phyloP scores from a whole-genome alignment of 1,284 basidiomycete genomes.

The Pseudozyma sp. region DNA sequence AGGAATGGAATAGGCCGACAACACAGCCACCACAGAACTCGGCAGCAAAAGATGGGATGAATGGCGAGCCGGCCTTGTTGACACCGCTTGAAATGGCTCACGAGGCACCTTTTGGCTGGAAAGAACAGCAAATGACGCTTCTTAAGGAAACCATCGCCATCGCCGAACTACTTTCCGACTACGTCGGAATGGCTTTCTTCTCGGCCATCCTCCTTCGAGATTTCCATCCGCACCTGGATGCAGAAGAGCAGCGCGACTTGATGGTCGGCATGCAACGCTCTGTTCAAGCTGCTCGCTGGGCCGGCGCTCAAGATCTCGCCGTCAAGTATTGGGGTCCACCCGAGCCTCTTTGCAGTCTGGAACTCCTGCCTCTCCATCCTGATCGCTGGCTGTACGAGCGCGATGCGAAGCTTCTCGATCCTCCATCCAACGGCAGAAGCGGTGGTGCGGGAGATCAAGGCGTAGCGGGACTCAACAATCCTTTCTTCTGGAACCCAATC shows the following conservation, averaged over 20 bases:
- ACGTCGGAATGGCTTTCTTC: constrained; percentile 64
- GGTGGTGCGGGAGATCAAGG: constrained; percentile 15
- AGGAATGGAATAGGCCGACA: constrained; percentile 27
- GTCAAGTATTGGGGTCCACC: constrained; percentile 70
- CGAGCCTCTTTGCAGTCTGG: constrained; percentile 81
- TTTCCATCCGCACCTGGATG: constrained; percentile 35
- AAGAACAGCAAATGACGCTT: constrained; percentile 88
- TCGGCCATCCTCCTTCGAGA: constrained; percentile 50
- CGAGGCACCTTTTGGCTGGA: constrained; percentile 80
- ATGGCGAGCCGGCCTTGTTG: constrained; percentile 8
- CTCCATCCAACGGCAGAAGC: background rate
- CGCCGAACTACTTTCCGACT: constrained; percentile 89
- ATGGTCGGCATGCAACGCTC: constrained; percentile 58
- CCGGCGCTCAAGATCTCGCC: constrained; percentile 49
- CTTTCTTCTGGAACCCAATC: constrained; percentile 53
- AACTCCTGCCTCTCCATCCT: constrained; percentile 79
- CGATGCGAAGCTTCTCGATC: constrained; percentile 43
- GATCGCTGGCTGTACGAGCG: constrained; percentile 82
- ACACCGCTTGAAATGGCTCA: constrained; percentile 42
- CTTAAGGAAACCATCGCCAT: constrained; percentile 90
- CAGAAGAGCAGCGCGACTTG: constrained; percentile 62
- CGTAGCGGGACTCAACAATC: constrained; percentile 35
- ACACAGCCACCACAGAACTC: background rate
- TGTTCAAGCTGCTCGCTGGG: constrained; percentile 60
- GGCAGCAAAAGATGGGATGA: background rate